Evolutionary conservation across 257 asterid genomes (phyloP), one percentile per base, ranked within the genome.

Genomic region (Rhazya stricta): DNA sequence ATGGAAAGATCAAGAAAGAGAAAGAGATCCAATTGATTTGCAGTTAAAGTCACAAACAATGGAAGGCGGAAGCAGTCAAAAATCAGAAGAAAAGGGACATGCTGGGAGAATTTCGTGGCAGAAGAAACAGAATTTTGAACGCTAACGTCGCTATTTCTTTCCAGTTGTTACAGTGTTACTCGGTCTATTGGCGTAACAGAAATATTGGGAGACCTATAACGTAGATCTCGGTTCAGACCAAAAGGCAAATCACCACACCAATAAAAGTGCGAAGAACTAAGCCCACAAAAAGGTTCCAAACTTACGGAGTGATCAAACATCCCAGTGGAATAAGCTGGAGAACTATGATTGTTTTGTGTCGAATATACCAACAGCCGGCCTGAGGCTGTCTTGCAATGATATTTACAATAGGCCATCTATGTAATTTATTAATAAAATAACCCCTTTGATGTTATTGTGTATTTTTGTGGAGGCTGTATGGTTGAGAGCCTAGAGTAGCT

Each of bases 71-170:
- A 77, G 27, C 65, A 70, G 76, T 70, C 76, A 70, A 54, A 68
- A 68, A 11, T 21, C 5, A n/a, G 43, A 25, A 11, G 54, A 37
- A 15, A 45, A 29, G 50, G 25, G 27, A 3, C 10, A 11, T 25
- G 25, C 16, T 53, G 36, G 10, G 32, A 68, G 42, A 78, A 27
- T 10, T 65, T 78, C 37, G 43, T 67, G 78, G 75, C 74, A 67
- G 43, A 78, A 53, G 53, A 48, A 78, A 78, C 51, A 74, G 60
- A 65, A 62, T 61, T 71, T 74, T 65, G 65, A 65, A 75, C 78
- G 72, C 65, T 63, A 72, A 72, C 19, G 32, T 36, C 76, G 76
- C 76, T 72, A 32, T 21, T 23, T 45, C 2, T 10, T 54, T 32
- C 71, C 61, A 45, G 70, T 16, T 3, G 45, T 4, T 4, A 8